Percentiles rank a stretch among this genome's conserved stretches.
Conservation (phyloP, 331 rosid species). For the Prunus yedoensis region DNA sequence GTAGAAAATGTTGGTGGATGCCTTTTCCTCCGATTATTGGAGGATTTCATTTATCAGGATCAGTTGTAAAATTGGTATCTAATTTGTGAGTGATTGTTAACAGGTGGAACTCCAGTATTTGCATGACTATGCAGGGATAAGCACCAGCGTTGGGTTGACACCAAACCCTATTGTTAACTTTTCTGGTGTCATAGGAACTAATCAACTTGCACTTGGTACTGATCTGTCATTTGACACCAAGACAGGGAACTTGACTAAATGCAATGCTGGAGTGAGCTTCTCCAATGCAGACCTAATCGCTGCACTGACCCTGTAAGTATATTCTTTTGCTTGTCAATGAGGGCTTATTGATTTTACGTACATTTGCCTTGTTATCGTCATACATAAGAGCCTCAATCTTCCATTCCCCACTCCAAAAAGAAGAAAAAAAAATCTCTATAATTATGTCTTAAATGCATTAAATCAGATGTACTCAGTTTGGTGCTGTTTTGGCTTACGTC, state of each 20-base stretch:
- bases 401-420: too few species aligned
- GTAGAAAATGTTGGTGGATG: not conserved
- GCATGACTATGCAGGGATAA: slow-evolving; percentile 80
- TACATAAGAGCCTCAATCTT: not conserved
- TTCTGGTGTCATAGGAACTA: slow-evolving; percentile 74
- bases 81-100: slow-evolving; percentile 13
- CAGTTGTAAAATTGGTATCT: not conserved
- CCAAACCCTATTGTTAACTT: slow-evolving; percentile 80
- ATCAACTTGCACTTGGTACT: slow-evolving; percentile 60
- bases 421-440: too few species aligned
- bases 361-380: not conserved
- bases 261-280: slow-evolving; percentile 69
- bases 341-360: not conserved
- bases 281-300: slow-evolving; percentile 64
- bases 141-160: slow-evolving; percentile 77
- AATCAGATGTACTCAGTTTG: too few species aligned
- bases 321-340: not conserved
- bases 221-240: slow-evolving; percentile 78
- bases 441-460: not conserved
- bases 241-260: slow-evolving; percentile 60
- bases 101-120: slow-evolving; percentile 83
- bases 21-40: not conserved
- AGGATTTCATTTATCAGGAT: not conserved
- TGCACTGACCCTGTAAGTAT: slow-evolving; percentile 70
- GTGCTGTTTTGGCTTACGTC: not conserved